Evolutionary conservation across 2,329 filamentous ascomycete species (phyloP).

Genomic region (Sordariomycetes sp.): DNA sequence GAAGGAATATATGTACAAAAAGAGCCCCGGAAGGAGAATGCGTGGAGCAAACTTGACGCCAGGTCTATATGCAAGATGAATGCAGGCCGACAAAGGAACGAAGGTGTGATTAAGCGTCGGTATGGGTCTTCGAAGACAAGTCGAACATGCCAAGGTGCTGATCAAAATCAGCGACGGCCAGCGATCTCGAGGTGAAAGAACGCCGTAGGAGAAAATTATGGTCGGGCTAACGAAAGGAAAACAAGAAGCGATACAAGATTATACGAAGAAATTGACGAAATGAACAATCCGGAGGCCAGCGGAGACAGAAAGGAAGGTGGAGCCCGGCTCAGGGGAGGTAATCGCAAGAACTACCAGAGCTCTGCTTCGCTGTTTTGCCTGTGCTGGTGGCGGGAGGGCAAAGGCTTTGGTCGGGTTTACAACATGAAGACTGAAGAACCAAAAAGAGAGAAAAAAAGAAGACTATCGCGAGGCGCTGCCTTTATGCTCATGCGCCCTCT

Average conservation of each 20-base stretch:
- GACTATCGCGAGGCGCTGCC: not conserved
- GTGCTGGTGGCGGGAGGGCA: conserved; percentile 8
- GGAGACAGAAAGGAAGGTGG: not conserved
- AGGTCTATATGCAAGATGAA: conserved; percentile 2
- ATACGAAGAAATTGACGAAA: conserved; percentile 6
- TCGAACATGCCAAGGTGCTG: not conserved
- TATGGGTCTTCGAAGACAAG: not conserved
- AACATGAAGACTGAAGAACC: conserved; percentile 13
- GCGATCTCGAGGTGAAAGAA: not conserved
- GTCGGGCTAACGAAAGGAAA: not conserved
- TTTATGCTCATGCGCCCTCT: not conserved
- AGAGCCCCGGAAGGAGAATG: not conserved
- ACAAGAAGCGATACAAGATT: conserved; percentile 2
- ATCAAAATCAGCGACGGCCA: not conserved
- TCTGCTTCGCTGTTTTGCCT: conserved; percentile 18
- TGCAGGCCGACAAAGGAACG: not conserved
- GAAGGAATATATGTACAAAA: not conserved
- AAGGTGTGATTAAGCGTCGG: conserved; percentile 1
- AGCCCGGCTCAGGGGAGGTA: not conserved
- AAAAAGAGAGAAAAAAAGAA: conserved; percentile 6
- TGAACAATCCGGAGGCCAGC: not conserved
- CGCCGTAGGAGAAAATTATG: not conserved
- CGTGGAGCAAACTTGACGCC: not conserved
- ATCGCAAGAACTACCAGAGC: conserved; percentile 30
- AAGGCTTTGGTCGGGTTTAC: conserved; percentile 13